Evolutionary conservation across 441 rosid genomes (phyloP).

Genomic region (Populus trichocarpa): DNA sequence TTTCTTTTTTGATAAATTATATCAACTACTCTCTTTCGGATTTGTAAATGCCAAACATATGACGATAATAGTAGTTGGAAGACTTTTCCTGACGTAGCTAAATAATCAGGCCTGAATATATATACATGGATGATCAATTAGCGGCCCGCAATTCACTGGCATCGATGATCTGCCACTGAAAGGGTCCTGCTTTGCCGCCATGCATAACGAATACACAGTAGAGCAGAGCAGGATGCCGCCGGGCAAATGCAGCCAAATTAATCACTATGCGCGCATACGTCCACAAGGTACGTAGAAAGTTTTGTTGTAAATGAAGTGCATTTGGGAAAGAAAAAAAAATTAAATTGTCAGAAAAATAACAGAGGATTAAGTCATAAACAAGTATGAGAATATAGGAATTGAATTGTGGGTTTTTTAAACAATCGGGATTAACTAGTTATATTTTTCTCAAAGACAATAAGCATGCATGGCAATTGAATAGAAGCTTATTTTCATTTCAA

Average conservation of each 20-base stretch:
- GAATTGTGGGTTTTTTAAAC: too few species aligned
- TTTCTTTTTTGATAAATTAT: not conserved
- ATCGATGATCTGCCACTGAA: not conserved
- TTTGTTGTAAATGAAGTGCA: too few species aligned
- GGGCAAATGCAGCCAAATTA: not conserved
- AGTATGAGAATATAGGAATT: too few species aligned
- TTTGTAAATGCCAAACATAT: not conserved
- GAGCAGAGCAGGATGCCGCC: not conserved
- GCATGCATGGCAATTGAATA: too few species aligned
- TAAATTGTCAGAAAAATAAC: too few species aligned
- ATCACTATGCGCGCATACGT: not conserved
- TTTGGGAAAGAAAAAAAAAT: too few species aligned
- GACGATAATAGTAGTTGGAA: constrained; percentile 1
- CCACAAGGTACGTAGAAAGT: not conserved
- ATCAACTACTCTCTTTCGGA: constrained; percentile 1
- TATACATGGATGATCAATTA: not conserved
- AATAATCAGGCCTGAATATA: not conserved
- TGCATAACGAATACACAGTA: not conserved
- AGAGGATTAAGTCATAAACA: too few species aligned
- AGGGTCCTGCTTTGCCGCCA: not conserved
- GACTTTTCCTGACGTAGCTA: not conserved
- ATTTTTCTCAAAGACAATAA: too few species aligned
- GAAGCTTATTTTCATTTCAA: not conserved
- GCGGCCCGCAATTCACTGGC: not conserved
- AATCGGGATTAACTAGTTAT: too few species aligned